These are phyloP conservation scores for Aegilops sharonensis DNA, from an alignment of 176 grass and related monocot species.

Conservation along the genomic window DNA sequence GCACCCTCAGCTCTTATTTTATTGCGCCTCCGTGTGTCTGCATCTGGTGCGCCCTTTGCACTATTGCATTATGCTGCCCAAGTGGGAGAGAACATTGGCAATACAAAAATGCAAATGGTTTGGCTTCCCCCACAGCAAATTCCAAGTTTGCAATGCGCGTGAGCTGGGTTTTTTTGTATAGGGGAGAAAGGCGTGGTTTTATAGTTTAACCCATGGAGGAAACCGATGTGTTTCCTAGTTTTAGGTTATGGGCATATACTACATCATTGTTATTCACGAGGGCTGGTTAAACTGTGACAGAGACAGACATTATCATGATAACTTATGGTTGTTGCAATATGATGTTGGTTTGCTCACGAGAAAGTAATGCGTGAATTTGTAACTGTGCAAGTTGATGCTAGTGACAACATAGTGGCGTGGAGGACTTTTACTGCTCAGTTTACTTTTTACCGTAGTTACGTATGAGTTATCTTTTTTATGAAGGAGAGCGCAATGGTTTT, in stretches of 20 bases:
- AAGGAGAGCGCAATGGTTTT: background rate
- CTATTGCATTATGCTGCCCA: slow-evolving; percentile 9
- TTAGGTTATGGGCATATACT: background rate
- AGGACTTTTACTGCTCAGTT: background rate
- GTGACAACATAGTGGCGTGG: background rate
- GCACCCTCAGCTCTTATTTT: slow-evolving; percentile 1
- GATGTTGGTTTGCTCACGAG: background rate
- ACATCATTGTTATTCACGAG: rapidly evolving
- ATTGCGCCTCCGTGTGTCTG: slow-evolving; percentile 2
- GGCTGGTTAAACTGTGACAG: rapidly evolving
- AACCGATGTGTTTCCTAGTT: background rate
- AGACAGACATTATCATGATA: background rate
- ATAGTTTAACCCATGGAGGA: background rate
- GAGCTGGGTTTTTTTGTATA: background rate
- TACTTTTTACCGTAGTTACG: background rate
- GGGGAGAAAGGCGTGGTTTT: background rate
- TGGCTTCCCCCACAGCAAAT: background rate
- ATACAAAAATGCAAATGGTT: background rate
- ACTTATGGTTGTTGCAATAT: rapidly evolving
- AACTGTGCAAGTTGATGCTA: background rate
- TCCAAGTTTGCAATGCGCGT: background rate
- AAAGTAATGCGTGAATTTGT: background rate
- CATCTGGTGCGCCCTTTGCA: slow-evolving; percentile 10
- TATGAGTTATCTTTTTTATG: background rate
- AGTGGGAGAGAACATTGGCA: background rate